These are phyloP conservation scores for Salix udensis DNA, from an alignment of 345 rosid species.

Conservation along the genomic window DNA sequence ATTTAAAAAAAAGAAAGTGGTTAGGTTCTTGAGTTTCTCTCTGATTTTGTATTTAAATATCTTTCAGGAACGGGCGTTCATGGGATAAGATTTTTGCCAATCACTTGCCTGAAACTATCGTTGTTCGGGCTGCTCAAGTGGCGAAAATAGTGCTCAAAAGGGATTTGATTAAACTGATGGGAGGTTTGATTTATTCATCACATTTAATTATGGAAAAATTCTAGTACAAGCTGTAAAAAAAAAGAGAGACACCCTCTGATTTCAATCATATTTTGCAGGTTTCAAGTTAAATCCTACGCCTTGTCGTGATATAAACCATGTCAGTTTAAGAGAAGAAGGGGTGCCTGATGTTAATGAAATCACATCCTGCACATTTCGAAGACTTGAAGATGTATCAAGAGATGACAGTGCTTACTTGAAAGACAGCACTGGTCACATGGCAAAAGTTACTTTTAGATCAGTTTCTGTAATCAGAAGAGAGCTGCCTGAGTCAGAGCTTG, in stretches of 20 bases:
- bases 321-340: slow-evolving; percentile 13
- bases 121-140: slow-evolving; percentile 13
- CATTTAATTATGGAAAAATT: not conserved
- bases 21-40: slow-evolving; percentile 1
- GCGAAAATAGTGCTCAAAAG: slow-evolving; percentile 17
- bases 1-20: not conserved
- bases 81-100: not conserved
- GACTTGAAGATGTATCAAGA: slow-evolving; percentile 4
- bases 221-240: not conserved
- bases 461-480: slow-evolving; percentile 32
- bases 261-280: slow-evolving; percentile 16
- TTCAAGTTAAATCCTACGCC: slow-evolving; percentile 14
- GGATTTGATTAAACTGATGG: slow-evolving; percentile 1
- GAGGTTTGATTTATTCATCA: slow-evolving; percentile 22
- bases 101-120: slow-evolving; percentile 7
- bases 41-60: slow-evolving; percentile 1
- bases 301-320: not conserved
- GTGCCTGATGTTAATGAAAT: not conserved
- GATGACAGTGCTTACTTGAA: slow-evolving; percentile 1
- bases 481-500: slow-evolving; percentile 32
- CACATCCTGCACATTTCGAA: not conserved
- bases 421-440: not conserved
- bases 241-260: not conserved
- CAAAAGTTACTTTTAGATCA: slow-evolving; percentile 14
- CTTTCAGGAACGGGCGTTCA: slow-evolving; percentile 22